Evolutionary conservation across 129 eudicot genomes (phyloP).

Genomic region (Cynara cardunculus): DNA sequence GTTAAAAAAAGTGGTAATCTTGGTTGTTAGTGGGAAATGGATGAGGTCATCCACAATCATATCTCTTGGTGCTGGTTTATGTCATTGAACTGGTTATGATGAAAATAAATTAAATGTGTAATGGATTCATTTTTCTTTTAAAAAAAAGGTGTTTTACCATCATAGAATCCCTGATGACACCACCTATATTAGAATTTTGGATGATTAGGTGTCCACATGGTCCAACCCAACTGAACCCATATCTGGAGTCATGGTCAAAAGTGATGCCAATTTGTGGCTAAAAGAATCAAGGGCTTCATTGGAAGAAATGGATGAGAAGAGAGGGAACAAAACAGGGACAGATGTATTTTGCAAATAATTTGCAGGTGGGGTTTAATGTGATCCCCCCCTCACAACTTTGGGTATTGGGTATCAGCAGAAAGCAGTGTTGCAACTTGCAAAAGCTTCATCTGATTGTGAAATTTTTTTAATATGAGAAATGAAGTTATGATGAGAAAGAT

Average conservation of each 20-base stretch:
- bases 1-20: background rate
- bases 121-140: background rate
- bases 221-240: slow-evolving; percentile 2
- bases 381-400: slow-evolving; percentile 10
- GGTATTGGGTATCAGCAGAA: slow-evolving; percentile 1
- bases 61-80: background rate
- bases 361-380: no score
- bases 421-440: slow-evolving; percentile 26
- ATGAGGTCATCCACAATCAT: background rate
- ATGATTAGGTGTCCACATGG: background rate
- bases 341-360: slow-evolving; percentile 17
- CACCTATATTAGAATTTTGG: background rate
- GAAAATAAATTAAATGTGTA: background rate
- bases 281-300: background rate
- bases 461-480: background rate
- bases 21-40: background rate
- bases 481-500: no score
- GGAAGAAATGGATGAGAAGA: slow-evolving; percentile 16
- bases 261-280: background rate
- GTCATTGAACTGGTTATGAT: background rate
- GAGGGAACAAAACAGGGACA: slow-evolving; percentile 13
- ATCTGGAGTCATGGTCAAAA: slow-evolving; percentile 10
- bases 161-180: background rate
- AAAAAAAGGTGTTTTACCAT: background rate
- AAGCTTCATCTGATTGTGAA: slow-evolving; percentile 13